Percentiles rank a stretch among this genome's conserved stretches.
These are phyloP conservation scores for Aspergillus spinulosporus DNA, from an alignment of 2,329 filamentous ascomycete species.

Conservation along the genomic window DNA sequence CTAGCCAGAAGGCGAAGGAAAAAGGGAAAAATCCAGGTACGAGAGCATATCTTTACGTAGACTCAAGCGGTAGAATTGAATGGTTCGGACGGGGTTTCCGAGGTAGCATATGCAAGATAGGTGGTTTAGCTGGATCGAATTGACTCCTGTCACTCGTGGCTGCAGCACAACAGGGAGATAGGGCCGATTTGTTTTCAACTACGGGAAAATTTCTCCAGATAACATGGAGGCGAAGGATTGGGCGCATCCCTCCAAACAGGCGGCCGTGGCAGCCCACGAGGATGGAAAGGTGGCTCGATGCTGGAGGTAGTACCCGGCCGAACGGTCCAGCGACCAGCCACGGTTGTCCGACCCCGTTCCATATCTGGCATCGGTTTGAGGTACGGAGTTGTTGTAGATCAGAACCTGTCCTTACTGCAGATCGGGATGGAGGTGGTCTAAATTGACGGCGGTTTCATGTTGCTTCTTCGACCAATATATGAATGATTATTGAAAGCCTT, in stretches of 20 bases:
- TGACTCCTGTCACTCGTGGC: background rate
- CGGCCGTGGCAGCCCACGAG: background rate
- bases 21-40: slow-evolving; percentile 9
- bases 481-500: slow-evolving; percentile 10
- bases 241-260: background rate
- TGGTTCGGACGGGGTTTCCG: slow-evolving; percentile 23
- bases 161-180: background rate
- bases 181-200: slow-evolving; percentile 1
- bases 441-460: slow-evolving; percentile 9
- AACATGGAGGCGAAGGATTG: background rate
- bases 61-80: slow-evolving; percentile 5
- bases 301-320: slow-evolving; percentile 13
- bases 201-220: slow-evolving; percentile 2
- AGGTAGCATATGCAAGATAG: slow-evolving; percentile 26
- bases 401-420: background rate
- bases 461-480: slow-evolving; percentile 17
- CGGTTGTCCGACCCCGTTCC: slow-evolving; percentile 11
- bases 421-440: background rate
- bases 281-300: background rate
- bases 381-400: slow-evolving; percentile 7
- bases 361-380: background rate
- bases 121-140: slow-evolving; percentile 22
- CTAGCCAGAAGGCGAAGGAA: slow-evolving; percentile 5
- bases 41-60: background rate
- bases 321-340: slow-evolving; percentile 16